Evolutionary conservation across 2,329 filamentous ascomycete species (phyloP).

Genomic region (Hymenotorrendiella dingleyae): DNA sequence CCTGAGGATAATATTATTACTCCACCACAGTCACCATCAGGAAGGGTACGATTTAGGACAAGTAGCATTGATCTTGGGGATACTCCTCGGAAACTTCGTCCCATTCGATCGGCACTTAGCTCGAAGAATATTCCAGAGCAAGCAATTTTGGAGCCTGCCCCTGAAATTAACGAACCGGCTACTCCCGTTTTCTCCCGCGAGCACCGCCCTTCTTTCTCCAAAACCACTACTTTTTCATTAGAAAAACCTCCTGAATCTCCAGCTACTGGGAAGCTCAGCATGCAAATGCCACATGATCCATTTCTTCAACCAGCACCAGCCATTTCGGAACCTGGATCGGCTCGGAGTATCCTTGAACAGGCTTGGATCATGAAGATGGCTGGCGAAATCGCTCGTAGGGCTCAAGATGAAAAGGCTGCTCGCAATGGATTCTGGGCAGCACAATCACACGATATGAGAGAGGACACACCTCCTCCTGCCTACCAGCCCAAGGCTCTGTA

Average conservation of each 20-base stretch:
- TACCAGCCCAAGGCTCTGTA: constrained; percentile 41
- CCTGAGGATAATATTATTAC: constrained; percentile 49
- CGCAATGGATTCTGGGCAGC: constrained; percentile 39
- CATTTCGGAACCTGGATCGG: constrained; percentile 16
- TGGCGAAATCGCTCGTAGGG: constrained; percentile 78
- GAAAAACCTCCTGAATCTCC: constrained; percentile 17
- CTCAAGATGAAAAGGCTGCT: constrained; percentile 74
- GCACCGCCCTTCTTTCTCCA: constrained; percentile 13
- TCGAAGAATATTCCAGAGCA: constrained; percentile 16
- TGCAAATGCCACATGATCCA: constrained; percentile 3
- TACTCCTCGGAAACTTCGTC: constrained; percentile 28
- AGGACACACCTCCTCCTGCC: constrained; percentile 55
- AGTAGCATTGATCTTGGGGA: constrained; percentile 32
- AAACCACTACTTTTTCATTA: constrained; percentile 10
- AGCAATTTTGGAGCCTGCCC: constrained; percentile 11
- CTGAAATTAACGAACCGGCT: constrained; percentile 14
- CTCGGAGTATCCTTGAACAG: constrained; percentile 38
- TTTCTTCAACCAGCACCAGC: constrained; percentile 17
- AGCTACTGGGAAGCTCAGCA: neutral
- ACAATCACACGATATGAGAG: constrained; percentile 38
- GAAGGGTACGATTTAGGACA: constrained; percentile 30
- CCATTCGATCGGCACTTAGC: constrained; percentile 13
- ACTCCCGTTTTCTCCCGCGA: constrained; percentile 15
- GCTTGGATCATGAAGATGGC: constrained; percentile 93
- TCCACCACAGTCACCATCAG: constrained; percentile 42